Conservation (phyloP, 179 eudicot species). For the Spinacia oleracea region DNA sequence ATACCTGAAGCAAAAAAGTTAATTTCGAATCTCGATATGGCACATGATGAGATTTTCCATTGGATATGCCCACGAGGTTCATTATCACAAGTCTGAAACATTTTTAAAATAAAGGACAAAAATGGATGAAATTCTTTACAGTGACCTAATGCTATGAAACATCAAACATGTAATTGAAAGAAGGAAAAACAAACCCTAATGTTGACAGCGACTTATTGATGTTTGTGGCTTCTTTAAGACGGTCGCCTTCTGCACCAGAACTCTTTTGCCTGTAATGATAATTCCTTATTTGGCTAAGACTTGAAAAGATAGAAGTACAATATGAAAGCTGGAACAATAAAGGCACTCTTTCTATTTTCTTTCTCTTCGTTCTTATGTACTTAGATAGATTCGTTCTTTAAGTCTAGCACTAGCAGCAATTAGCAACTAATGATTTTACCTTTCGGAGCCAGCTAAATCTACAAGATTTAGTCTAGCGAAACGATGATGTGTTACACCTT, state of each 20-base stretch:
- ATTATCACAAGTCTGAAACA: slow-evolving; percentile 86
- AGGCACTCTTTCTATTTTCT: background rate
- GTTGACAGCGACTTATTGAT: slow-evolving; percentile 98
- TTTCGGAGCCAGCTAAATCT: slow-evolving; percentile 98
- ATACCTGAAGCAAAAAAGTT: slow-evolving; percentile 97
- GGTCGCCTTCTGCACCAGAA: slow-evolving; percentile 99
- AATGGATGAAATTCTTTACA: background rate
- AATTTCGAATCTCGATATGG: slow-evolving; percentile 99
- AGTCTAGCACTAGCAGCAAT: background rate
- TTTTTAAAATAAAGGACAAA: background rate
- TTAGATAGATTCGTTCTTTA: background rate
- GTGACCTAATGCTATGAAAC: slow-evolving; percentile 2
- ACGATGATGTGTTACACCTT: slow-evolving; percentile 95
- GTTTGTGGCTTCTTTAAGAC: slow-evolving; percentile 97
- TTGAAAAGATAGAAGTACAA: background rate
- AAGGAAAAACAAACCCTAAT: slow-evolving; percentile 60
- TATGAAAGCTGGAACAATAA: background rate
- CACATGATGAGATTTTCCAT: slow-evolving; percentile 93
- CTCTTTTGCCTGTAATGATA: slow-evolving; percentile 76
- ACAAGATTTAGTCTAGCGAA: slow-evolving; percentile 97
- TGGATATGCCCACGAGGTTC: slow-evolving; percentile 90
- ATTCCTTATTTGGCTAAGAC: slow-evolving; percentile 1
- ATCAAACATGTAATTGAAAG: slow-evolving; percentile 11
- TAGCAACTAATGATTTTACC: slow-evolving; percentile 42
- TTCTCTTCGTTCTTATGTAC: background rate